Evolutionary conservation across 208 protist species (phyloP).

Genomic region (Leishmania tropica): DNA sequence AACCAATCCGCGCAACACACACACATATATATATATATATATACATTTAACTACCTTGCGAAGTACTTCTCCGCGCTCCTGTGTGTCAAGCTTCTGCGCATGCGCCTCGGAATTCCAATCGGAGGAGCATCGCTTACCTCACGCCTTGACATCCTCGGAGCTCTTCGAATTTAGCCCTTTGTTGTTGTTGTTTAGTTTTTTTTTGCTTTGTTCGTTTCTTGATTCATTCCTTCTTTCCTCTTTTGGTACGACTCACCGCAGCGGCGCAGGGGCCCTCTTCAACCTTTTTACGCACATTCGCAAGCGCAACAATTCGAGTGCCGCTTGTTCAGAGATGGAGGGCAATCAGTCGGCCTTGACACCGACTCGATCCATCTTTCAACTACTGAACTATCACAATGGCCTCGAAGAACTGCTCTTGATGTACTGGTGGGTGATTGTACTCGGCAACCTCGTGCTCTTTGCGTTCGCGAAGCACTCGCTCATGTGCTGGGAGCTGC

Average conservation of each 20-base stretch:
- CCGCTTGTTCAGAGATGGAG: neutral
- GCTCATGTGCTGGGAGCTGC: constrained; percentile 31
- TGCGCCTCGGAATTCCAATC: neutral
- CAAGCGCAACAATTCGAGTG: neutral
- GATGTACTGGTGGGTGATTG: constrained; percentile 27
- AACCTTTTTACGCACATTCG: neutral
- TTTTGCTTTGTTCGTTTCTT: neutral
- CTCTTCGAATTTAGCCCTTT: neutral
- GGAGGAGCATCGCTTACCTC: neutral
- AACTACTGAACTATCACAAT: neutral
- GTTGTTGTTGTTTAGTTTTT: neutral
- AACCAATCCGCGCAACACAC: no score
- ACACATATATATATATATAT: neutral
- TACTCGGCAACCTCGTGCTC: constrained; percentile 16
- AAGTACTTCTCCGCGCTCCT: neutral
- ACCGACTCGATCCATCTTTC: neutral
- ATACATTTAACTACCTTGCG: neutral
- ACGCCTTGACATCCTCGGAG: neutral
- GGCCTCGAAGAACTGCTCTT: constrained; percentile 15
- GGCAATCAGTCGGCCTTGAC: neutral
- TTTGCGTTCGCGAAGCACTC: constrained; percentile 19
- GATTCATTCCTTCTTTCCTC: neutral
- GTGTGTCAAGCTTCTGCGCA: neutral
- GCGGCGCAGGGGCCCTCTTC: no score
- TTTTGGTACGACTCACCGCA: neutral